Base-by-base conservation (phyloP, 768 basidiomycete species). In the Agaricus bisporus region DNA sequence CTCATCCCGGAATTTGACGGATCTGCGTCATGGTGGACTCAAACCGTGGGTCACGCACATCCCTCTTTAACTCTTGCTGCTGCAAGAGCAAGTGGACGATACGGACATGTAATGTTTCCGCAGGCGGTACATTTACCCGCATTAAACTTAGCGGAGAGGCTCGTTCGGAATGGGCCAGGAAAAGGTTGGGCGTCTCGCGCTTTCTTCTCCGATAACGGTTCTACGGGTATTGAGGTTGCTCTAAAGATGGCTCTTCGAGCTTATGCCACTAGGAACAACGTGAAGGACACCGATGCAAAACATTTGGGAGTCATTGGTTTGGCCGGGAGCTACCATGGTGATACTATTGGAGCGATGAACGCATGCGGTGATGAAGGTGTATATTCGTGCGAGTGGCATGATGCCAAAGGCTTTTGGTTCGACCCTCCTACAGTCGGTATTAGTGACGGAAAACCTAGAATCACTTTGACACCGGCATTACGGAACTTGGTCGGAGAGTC, bases 21-120 rank as follows among this genome's bases (percentile, higher is more conserved):
- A 4, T 97, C 95, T 0, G 95, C 95, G 0, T 95, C 93, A 10
- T 98, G 95, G 95, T 98, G 95, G 93, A 98, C 94, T 0, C 95
- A 98, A 68, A 80, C 87, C 0, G 69, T 97, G 38, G 95, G 95
- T 0, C 95, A 98, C 61, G 85, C 82, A 0, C 71, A 87, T 59
- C 80, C 89, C 0, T 70, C 81, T 0, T 76, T 97, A 12, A 85
- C 90, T 0, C 74, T 95, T 41, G 92, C 95, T 8, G 95, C 92
- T 0, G 94, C 95, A 1, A 76, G 79, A 32, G 93, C 94, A 5
- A 86, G 92, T 15, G 95, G 95, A 7, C 79, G 95, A 2, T 98
- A 98, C 62, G 95, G 95, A 0, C 95, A 98, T 68, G 94, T 98
- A 60, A 92, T 98, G 76, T 98, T 94, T 66, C 95, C 95, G 8